Evolutionary conservation across 768 basidiomycete species (phyloP).

Genomic region (Nidularia sp.): DNA sequence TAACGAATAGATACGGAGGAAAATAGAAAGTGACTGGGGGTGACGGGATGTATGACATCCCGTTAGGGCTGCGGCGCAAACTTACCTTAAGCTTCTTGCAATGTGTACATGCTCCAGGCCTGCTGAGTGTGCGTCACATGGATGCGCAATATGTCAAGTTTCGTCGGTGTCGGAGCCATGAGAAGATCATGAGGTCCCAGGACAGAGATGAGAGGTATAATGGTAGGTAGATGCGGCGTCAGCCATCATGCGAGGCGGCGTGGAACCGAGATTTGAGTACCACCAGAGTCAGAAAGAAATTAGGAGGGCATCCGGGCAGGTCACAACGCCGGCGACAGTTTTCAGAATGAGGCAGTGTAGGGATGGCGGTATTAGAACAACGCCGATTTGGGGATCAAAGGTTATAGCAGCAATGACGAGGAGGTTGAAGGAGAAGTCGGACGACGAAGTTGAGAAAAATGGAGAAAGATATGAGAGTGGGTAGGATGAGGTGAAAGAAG

Average conservation of each 20-base stretch:
- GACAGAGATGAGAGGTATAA: neutral
- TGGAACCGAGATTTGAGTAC: neutral
- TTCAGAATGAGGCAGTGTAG: conserved; percentile 2
- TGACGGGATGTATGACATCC: conserved; percentile 5
- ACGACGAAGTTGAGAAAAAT: no score
- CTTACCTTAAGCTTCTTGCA: conserved; percentile 84
- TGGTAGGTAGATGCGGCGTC: neutral
- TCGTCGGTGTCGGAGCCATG: neutral
- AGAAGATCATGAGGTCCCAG: neutral
- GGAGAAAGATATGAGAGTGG: no score
- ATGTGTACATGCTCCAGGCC: conserved; percentile 79
- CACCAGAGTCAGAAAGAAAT: neutral
- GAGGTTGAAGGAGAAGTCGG: neutral
- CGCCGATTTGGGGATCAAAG: neutral
- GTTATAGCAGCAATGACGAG: neutral
- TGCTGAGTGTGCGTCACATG: conserved; percentile 18
- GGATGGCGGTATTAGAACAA: neutral
- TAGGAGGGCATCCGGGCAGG: conserved; percentile 5
- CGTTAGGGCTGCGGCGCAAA: conserved; percentile 7
- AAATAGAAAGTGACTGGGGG: conserved; percentile 4
- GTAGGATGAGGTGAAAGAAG: no score
- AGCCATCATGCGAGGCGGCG: neutral
- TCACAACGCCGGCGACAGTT: conserved; percentile 5
- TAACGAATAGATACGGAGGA: neutral
- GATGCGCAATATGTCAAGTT: neutral